Conservation (phyloP, 202 grass and related monocot species). For the Sporobolus alterniflorus region DNA sequence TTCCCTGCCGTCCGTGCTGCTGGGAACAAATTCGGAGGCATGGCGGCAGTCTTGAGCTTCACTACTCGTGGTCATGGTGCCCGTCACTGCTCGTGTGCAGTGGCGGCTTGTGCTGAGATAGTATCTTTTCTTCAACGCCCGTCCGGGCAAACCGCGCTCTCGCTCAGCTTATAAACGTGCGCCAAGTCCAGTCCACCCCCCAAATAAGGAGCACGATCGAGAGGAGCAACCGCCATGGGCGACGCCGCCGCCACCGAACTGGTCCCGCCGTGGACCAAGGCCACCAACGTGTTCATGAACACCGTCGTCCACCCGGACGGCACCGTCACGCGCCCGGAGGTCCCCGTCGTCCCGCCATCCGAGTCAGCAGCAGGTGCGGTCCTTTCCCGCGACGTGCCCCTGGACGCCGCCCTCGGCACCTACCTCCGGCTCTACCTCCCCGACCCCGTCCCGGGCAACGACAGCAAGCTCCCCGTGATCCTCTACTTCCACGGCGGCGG, state of each 20-base stretch:
- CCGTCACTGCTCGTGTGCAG: neutral
- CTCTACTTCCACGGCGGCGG: slow-evolving; percentile 90
- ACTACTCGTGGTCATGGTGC: neutral
- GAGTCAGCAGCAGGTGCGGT: neutral
- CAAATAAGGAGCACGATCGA: neutral
- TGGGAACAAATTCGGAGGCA: neutral
- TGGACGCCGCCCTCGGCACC: slow-evolving; percentile 54
- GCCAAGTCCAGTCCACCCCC: too few species aligned
- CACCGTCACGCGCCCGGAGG: slow-evolving; percentile 63
- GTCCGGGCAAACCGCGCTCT: too few species aligned
- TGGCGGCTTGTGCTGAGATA: too few species aligned
- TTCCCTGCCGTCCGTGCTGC: neutral
- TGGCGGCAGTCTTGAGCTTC: neutral
- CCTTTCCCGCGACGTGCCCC: slow-evolving; percentile 64
- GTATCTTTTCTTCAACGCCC: too few species aligned
- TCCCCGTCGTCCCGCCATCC: slow-evolving; percentile 50
- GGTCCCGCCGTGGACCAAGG: slow-evolving; percentile 14
- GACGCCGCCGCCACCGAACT: neutral
- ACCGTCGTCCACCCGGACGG: slow-evolving; percentile 74
- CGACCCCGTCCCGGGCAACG: neutral
- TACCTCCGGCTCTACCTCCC: slow-evolving; percentile 76
- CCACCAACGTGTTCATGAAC: slow-evolving; percentile 66
- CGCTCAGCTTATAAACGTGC: neutral
- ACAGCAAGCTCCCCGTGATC: slow-evolving; percentile 64
- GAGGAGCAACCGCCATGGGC: neutral